Percentiles rank a stretch among this genome's conserved stretches.
Evolutionary conservation across 257 asterid species (phyloP).

Genomic region (Plectranthus barbatus): DNA sequence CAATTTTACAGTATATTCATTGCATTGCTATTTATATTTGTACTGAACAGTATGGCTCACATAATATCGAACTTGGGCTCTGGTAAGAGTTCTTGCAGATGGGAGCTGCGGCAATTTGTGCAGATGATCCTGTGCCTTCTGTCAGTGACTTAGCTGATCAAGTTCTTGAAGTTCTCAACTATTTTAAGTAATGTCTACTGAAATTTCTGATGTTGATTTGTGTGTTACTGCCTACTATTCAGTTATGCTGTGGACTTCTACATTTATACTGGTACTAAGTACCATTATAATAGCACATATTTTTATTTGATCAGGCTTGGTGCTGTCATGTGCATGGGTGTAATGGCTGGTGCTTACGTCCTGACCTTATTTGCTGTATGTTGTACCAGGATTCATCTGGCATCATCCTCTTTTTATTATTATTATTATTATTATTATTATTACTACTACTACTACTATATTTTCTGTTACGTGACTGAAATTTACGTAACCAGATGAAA

Average conservation of each 20-base stretch:
- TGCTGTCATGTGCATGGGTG: slow-evolving; percentile 96
- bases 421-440: no score
- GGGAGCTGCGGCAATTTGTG: slow-evolving; percentile 79
- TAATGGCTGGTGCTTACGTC: slow-evolving; percentile 84
- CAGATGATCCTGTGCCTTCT: slow-evolving; percentile 50
- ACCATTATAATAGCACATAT: slow-evolving; percentile 12
- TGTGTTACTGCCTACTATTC: neutral
- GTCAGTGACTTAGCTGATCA: slow-evolving; percentile 78
- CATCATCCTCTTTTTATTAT: neutral
- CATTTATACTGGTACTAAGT: neutral
- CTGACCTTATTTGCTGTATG: slow-evolving; percentile 80
- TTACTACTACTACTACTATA: no score
- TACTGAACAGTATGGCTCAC: slow-evolving; percentile 33
- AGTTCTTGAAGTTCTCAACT: slow-evolving; percentile 76
- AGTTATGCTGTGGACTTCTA: neutral
- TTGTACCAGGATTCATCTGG: slow-evolving; percentile 1
- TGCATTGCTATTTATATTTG: neutral
- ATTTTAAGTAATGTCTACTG: slow-evolving; percentile 54
- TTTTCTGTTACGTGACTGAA: neutral
- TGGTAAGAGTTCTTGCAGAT: slow-evolving; percentile 86
- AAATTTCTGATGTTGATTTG: neutral
- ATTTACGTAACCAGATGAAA: slow-evolving; percentile 49
- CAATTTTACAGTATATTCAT: no score
- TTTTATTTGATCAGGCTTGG: slow-evolving; percentile 57
- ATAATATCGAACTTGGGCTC: slow-evolving; percentile 36